A percentile compares a stretch with the other conserved stretches of the same genome.
Evolutionary conservation across 768 basidiomycete species (phyloP).

Genomic region (Mycena haematopus): DNA sequence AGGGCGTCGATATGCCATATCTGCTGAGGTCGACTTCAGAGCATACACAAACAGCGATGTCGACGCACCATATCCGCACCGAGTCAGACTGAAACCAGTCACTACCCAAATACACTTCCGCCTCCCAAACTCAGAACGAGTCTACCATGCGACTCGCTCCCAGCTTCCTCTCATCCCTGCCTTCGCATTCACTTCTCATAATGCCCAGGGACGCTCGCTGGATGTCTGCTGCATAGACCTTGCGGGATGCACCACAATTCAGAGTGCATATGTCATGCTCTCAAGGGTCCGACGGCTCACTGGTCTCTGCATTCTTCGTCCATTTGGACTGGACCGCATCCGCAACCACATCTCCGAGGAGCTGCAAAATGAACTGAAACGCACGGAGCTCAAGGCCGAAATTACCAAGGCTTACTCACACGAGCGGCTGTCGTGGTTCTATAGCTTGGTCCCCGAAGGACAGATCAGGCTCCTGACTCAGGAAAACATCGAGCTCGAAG

Average conservation of each 20-base stretch:
- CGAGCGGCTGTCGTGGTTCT: constrained; percentile 6
- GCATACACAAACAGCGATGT: neutral
- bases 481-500: no score
- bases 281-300: no score
- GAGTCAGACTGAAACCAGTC: constrained; percentile 4
- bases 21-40: neutral
- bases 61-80: constrained; percentile 1
- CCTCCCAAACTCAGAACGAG: constrained; percentile 2
- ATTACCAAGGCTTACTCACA: constrained; percentile 9
- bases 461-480: neutral
- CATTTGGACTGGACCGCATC: constrained; percentile 10
- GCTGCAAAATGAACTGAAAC: constrained; percentile 5
- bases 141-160: constrained; percentile 12
- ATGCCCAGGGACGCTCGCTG: constrained; percentile 15
- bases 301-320: constrained; percentile 13
- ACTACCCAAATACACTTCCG: constrained; percentile 2
- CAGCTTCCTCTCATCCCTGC: constrained; percentile 21
- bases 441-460: neutral
- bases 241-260: no score
- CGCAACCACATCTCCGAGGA: constrained; percentile 18
- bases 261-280: no score
- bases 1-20: no score
- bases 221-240: constrained; percentile 4
- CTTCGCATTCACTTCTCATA: neutral
- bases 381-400: constrained; percentile 7